Evolutionary conservation across 2,329 filamentous ascomycete species (phyloP).

Genomic region (Fusarium xylarioides): DNA sequence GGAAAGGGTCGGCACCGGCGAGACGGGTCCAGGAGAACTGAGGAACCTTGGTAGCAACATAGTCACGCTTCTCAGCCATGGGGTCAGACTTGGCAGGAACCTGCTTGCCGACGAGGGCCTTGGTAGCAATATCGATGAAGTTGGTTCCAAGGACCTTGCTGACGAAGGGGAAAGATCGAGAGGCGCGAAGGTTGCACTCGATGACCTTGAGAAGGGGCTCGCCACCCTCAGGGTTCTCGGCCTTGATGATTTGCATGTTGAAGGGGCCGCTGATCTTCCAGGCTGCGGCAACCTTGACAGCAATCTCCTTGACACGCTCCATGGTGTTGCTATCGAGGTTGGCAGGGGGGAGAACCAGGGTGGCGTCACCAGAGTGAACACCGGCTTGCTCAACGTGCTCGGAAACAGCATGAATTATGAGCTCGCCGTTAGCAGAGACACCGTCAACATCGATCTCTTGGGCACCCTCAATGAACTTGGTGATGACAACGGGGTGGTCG

Average conservation of each 20-base stretch:
- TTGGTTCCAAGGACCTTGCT: slow-evolving; percentile 96
- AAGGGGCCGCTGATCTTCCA: slow-evolving; percentile 98
- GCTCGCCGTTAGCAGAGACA: slow-evolving; percentile 85
- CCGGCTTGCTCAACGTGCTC: slow-evolving; percentile 98
- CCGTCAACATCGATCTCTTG: slow-evolving; percentile 97
- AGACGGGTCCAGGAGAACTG: slow-evolving; percentile 99
- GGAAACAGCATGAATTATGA: slow-evolving; percentile 90
- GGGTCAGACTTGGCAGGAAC: slow-evolving; percentile 87
- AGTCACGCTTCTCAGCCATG: slow-evolving; percentile 89
- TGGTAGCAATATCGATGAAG: slow-evolving; percentile 96
- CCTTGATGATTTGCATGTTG: slow-evolving; percentile 99
- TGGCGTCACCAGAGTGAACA: slow-evolving; percentile 98
- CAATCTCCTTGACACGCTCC: slow-evolving; percentile 92
- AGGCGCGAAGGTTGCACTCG: slow-evolving; percentile 97
- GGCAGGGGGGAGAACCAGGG: slow-evolving; percentile 87
- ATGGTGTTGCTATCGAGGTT: slow-evolving; percentile 81
- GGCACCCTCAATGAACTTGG: slow-evolving; percentile 96
- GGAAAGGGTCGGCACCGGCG: slow-evolving; percentile 94
- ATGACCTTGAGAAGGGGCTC: slow-evolving; percentile 90
- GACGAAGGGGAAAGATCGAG: slow-evolving; percentile 97
- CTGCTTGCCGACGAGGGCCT: slow-evolving; percentile 85
- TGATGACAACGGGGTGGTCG: slow-evolving; percentile 97
- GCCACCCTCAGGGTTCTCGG: slow-evolving; percentile 76
- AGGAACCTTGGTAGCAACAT: slow-evolving; percentile 95
- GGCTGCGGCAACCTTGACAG: slow-evolving; percentile 93